Evolutionary conservation across 2,329 filamentous ascomycete genomes (phyloP).

Genomic region (Fusarium sp.): DNA sequence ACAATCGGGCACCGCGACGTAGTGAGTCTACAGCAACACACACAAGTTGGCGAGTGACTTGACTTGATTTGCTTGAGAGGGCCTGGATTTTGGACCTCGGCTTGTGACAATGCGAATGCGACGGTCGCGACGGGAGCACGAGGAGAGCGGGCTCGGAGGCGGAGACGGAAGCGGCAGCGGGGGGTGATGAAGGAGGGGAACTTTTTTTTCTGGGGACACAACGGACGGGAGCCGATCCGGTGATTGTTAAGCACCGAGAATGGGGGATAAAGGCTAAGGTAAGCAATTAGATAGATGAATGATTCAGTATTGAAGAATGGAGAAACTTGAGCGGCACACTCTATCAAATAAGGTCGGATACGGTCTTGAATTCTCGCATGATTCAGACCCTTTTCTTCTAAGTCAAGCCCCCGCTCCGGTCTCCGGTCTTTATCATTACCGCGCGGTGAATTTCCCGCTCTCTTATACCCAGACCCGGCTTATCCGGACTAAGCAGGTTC

Average conservation of each 20-base stretch:
- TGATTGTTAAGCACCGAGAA: conserved; percentile 18
- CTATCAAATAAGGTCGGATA: conserved; percentile 14
- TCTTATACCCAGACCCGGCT: conserved; percentile 31
- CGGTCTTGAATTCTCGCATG: conserved; percentile 34
- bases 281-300: conserved; percentile 3
- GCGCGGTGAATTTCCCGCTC: conserved; percentile 49
- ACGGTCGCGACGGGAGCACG: conserved; percentile 39
- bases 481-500: conserved; percentile 40
- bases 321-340: background rate
- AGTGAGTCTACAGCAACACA: background rate
- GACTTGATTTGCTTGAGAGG: conserved; percentile 4
- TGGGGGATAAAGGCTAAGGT: background rate
- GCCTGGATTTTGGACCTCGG: conserved; percentile 38
- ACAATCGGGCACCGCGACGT: conserved; percentile 10
- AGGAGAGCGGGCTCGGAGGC: conserved; percentile 43
- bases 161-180: conserved; percentile 41
- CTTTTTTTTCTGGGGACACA: conserved; percentile 25
- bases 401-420: conserved; percentile 31
- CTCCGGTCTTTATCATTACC: conserved; percentile 43
- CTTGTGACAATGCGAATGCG: conserved; percentile 37
- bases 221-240: conserved; percentile 23
- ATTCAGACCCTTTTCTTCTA: conserved; percentile 39
- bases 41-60: conserved; percentile 12
- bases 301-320: background rate
- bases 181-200: conserved; percentile 32